These are phyloP conservation scores for Chaetomiaceae sp. DNA, from an alignment of 2,329 filamentous ascomycete species.

Conservation along the genomic window DNA sequence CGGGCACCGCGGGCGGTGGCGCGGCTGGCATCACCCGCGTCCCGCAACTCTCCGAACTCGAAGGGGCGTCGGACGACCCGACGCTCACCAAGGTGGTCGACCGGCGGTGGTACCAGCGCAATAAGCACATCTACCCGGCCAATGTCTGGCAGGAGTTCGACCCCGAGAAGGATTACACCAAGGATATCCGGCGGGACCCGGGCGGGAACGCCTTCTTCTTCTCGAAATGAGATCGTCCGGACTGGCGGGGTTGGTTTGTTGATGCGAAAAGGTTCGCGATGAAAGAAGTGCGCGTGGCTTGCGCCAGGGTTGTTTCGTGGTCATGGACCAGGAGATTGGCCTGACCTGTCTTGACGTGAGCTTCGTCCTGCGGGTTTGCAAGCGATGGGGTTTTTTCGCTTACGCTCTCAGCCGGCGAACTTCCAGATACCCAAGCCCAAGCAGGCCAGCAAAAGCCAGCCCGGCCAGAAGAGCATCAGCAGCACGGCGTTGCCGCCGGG, in stretches of 20 bases:
- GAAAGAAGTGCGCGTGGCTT: too few relatives aligned
- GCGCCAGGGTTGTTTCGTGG: background rate
- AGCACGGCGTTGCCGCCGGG: slow-evolving; percentile 42
- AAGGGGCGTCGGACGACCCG: slow-evolving; percentile 74
- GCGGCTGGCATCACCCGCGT: slow-evolving; percentile 35
- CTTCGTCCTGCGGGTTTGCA: background rate
- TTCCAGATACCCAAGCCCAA: slow-evolving; percentile 30
- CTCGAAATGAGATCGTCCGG: slow-evolving; percentile 35
- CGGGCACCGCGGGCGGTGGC: slow-evolving; percentile 22
- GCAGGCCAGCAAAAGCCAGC: slow-evolving; percentile 44
- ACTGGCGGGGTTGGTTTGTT: background rate
- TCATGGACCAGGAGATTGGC: background rate
- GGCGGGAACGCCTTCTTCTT: slow-evolving; percentile 95
- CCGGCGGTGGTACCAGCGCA: slow-evolving; percentile 90
- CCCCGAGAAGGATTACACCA: slow-evolving; percentile 76
- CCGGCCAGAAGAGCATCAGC: slow-evolving; percentile 51
- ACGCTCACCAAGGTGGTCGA: slow-evolving; percentile 89
- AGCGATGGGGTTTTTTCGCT: slow-evolving; percentile 1
- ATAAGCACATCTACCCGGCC: slow-evolving; percentile 97
- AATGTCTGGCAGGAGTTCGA: slow-evolving; percentile 96
- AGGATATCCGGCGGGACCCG: slow-evolving; percentile 70
- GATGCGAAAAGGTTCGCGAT: too few relatives aligned
- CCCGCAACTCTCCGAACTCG: slow-evolving; percentile 51
- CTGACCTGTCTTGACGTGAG: slow-evolving; percentile 5
- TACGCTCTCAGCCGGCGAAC: slow-evolving; percentile 29